These are phyloP conservation scores for Phytophthora meadii DNA, from an alignment of 352 stramenopile genomes.

Conservation along the genomic window DNA sequence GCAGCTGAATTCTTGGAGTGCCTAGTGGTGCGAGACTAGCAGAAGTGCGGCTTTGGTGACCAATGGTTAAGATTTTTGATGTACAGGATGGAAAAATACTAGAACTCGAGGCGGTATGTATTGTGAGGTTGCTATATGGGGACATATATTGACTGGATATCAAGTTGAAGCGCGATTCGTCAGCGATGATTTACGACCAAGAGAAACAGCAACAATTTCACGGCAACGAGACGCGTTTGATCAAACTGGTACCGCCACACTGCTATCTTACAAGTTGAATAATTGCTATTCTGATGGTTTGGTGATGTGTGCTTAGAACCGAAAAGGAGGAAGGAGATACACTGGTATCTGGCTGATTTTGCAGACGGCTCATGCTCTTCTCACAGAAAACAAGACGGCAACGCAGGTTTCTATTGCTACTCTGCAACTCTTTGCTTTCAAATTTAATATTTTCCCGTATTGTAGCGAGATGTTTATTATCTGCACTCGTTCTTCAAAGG, in stretches of 20 bases:
- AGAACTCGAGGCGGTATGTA: slow-evolving; percentile 64
- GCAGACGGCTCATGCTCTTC: slow-evolving; percentile 74
- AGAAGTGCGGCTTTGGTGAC: not conserved
- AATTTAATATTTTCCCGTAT: not conserved
- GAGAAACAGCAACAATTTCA: slow-evolving; percentile 63
- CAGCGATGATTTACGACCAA: slow-evolving; percentile 69
- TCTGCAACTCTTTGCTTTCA: not conserved
- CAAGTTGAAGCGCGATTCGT: slow-evolving; percentile 66
- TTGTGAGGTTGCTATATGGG: not conserved
- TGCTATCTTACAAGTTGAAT: too few species aligned
- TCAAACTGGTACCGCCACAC: slow-evolving; percentile 58
- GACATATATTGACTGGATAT: slow-evolving; percentile 8
- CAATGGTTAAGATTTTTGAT: not conserved
- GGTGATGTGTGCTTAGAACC: slow-evolving; percentile 44
- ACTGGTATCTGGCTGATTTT: slow-evolving; percentile 85
- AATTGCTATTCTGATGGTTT: slow-evolving; percentile 1
- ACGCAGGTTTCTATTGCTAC: slow-evolving; percentile 61
- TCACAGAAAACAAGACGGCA: slow-evolving; percentile 80
- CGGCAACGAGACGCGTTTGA: slow-evolving; percentile 56
- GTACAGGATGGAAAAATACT: slow-evolving; percentile 55
- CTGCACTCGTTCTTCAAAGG: slow-evolving; percentile 85
- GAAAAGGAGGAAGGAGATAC: slow-evolving; percentile 76
- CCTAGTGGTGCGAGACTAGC: slow-evolving; percentile 40
- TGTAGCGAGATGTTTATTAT: slow-evolving; percentile 86
- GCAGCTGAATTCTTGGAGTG: slow-evolving; percentile 63